Evolutionary conservation across 2,329 filamentous ascomycete species (phyloP), one percentile per base, ranked within the genome.

Genomic region (Penicillium sp.): DNA sequence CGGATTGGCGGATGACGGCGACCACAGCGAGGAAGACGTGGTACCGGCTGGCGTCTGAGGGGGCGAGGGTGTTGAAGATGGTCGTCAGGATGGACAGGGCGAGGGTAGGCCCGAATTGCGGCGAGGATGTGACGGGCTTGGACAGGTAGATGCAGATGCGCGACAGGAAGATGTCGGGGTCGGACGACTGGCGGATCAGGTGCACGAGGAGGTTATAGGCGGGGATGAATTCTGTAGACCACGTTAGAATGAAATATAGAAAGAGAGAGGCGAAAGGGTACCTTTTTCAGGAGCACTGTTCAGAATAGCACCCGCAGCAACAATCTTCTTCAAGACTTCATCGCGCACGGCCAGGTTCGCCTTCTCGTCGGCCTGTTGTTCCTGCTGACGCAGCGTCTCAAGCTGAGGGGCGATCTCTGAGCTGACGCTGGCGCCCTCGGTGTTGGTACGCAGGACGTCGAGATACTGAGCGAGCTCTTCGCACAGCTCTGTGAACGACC

Each of bases 181-280:
- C 90, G 66, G 89, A 85, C 59, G 91, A 90, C 77, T 96, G 90
- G 68, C 91, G 83, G 64, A 96, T 85, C 59, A 99, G 87, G 80
- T 97, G 90, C 70, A 97, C 87, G 73, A 99, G 87, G 66, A 97
- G 88, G 79, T 99, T 97, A 79, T 97, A 97, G 60, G 93, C 91
- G 59, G 93, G 88, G 60, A 91, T 92, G 74, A 97, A 94, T 76
- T 97, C 93, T 86, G 69, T 63, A 59, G 59, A 21, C 24, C 14
- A 21, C 21, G 38, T 57, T 40, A 57, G 56, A 59, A 14, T 26
- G 14, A 14, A 35, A 35, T 2, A n/a, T 12, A 46, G 30, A 48
- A 47, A 48, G 21, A 11, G 2, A 23, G 40, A 18, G 12, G 9
- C 11, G 18, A 18, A 12, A 23, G 18, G 20, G n/a, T 62, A 86